A percentile compares a stretch with the other conserved stretches of the same genome.
These are phyloP conservation scores for Cryoendolithus antarcticus DNA, from an alignment of 2,329 filamentous ascomycete genomes.

Conservation along the genomic window DNA sequence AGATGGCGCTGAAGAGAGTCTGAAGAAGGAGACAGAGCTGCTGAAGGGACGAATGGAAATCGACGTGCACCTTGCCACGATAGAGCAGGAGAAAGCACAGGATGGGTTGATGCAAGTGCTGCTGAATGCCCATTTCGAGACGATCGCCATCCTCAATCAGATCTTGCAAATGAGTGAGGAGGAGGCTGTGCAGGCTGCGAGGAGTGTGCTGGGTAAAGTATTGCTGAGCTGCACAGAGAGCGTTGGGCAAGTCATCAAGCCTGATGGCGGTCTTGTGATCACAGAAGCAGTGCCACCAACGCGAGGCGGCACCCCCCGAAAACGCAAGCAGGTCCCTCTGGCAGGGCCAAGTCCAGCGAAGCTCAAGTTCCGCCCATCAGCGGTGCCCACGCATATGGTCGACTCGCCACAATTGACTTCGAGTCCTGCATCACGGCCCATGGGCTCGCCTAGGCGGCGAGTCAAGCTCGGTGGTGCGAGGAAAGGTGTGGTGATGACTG, in stretches of 20 bases:
- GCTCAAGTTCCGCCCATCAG: constrained; percentile 26
- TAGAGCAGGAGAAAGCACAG: constrained; percentile 72
- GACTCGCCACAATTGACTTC: constrained; percentile 8
- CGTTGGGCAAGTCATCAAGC: constrained; percentile 76
- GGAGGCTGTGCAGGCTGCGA: constrained; percentile 70
- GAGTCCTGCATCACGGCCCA: constrained; percentile 32
- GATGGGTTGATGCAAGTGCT: constrained; percentile 74
- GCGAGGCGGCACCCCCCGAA: constrained; percentile 64
- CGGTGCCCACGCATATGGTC: constrained; percentile 16
- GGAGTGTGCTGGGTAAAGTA: constrained; percentile 62
- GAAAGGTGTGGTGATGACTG: constrained; percentile 50
- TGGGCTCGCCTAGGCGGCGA: constrained; percentile 68
- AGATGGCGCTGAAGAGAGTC: constrained; percentile 47
- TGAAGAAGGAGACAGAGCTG: constrained; percentile 74
- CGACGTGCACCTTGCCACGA: constrained; percentile 62
- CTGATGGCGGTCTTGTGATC: constrained; percentile 58
- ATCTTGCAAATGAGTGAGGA: constrained; percentile 73
- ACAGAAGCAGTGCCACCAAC: constrained; percentile 57
- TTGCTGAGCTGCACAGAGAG: constrained; percentile 64
- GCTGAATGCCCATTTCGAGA: constrained; percentile 83
- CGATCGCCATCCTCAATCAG: constrained; percentile 68
- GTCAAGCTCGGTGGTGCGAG: constrained; percentile 46
- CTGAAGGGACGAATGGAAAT: constrained; percentile 72
- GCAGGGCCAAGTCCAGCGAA: constrained; percentile 37
- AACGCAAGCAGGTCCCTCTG: constrained; percentile 42